Base-by-base conservation (phyloP, 2,329 filamentous ascomycete species). In the Alternaria ventricosa region DNA sequence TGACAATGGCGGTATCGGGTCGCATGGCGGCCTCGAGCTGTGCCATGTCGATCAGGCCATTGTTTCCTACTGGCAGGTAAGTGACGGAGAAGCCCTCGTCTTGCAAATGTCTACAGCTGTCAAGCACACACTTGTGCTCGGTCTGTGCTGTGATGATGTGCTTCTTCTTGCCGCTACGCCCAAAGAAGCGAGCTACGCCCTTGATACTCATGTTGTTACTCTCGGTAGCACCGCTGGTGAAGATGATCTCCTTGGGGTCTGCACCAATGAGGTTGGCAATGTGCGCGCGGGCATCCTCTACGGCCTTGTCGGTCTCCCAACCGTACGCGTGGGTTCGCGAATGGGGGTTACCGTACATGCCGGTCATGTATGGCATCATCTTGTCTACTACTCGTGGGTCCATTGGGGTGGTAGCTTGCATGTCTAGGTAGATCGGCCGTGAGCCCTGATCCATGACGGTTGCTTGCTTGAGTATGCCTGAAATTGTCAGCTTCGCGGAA, bases 201-300 rank as follows among this genome's bases (percentile, higher is more conserved):
- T 99, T 99, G 84, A 99, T 93, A 81, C 94, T 97, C 96, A 99
- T 99, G 77, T 99, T 99, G 83, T 99, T 99, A 79, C 94, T 97
- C 84, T 99, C 96, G 0, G 96, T 99, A 15, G 96, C 96, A 59
- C 96, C 96, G 75, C 94, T 97, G 7, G 96, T 99, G 83, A 99
- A 98, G 74, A 99, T 96, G 70, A 99, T 98, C 80, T 99, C 96
- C 82, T 99, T 99, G 6, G 96, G 85, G 79, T 99, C 94, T 27
- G 96, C 96, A 25, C 95, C 95, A 70, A 99, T 96, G 59, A 99
- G 87, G 43, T 86, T 87, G 4, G 96, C 96, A 68, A 98, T 87
- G 76, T 98, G 88, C 72, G 87, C 87, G 74, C 96, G 89, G 46
- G 96, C 94, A 67, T 93, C 87, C 80, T 99, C 96, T 22, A 97